These are phyloP conservation scores for Volvox africanus DNA, from an alignment of 139 green algal species.

Conservation along the genomic window DNA sequence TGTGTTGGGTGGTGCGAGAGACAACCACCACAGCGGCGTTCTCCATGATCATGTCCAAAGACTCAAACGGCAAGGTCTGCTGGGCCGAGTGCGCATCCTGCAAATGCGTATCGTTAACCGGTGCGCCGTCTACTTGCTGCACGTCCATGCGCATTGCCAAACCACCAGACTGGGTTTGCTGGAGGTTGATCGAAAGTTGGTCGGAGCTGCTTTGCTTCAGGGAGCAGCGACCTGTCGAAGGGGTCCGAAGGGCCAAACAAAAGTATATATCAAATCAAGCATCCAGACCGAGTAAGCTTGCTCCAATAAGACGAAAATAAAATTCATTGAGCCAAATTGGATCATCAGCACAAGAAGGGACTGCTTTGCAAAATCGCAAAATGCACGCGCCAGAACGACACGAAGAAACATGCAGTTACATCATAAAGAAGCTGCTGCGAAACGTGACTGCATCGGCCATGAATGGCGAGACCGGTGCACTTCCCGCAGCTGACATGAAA, in stretches of 20 bases:
- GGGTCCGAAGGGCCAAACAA: background rate
- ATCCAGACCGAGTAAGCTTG: too few relatives aligned
- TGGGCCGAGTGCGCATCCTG: background rate
- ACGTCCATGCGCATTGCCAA: background rate
- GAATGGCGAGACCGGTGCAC: background rate
- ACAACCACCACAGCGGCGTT: slow-evolving; percentile 14
- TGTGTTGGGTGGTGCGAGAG: background rate
- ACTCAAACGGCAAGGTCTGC: background rate
- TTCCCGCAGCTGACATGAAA: slow-evolving; percentile 16
- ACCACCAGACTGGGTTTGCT: background rate
- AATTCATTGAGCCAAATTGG: too few relatives aligned
- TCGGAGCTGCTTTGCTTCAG: background rate
- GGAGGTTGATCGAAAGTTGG: background rate
- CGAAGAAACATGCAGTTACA: background rate
- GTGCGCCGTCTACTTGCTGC: background rate
- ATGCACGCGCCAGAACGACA: background rate
- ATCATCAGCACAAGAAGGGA: too few relatives aligned
- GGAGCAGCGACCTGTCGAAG: background rate
- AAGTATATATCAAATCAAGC: background rate
- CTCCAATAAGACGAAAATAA: too few relatives aligned
- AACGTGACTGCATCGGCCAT: background rate
- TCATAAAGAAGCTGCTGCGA: background rate
- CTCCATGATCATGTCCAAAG: background rate
- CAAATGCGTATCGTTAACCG: background rate
- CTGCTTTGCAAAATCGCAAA: too few relatives aligned